A percentile compares a stretch with the other conserved stretches of the same genome.
These are phyloP conservation scores for Coprinopsis cinerea DNA, from an alignment of 768 basidiomycete species.

Conservation along the genomic window DNA sequence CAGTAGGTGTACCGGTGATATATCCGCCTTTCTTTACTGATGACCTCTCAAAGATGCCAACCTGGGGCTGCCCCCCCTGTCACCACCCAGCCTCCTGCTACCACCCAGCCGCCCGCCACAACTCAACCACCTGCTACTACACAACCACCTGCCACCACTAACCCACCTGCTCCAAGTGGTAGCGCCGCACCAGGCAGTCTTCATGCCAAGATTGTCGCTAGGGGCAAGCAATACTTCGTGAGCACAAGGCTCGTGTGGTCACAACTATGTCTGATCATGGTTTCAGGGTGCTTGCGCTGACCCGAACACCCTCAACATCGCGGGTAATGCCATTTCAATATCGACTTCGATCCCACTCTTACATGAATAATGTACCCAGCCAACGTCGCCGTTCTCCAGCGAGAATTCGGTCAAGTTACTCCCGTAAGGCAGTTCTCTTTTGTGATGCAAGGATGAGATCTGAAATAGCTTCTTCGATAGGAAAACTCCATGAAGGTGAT, in stretches of 20 bases:
- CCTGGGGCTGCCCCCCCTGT: constrained; percentile 6
- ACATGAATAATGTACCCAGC: constrained; percentile 13
- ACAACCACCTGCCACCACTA: not conserved
- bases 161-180: not conserved
- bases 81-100: not conserved
- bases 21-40: not conserved
- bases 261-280: not conserved
- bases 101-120: not conserved
- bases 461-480: constrained; percentile 11
- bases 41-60: constrained; percentile 14
- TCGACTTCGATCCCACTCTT: not conserved
- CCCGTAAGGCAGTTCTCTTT: constrained; percentile 19
- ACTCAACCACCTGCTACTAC: not conserved
- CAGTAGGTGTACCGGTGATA: constrained; percentile 18
- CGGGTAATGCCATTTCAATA: constrained; percentile 17
- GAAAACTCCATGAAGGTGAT: constrained; percentile 40
- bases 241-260: not conserved
- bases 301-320: constrained; percentile 24
- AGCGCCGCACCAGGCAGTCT: constrained; percentile 15
- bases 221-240: constrained; percentile 32
- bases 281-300: constrained; percentile 24
- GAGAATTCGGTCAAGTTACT: constrained; percentile 37
- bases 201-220: constrained; percentile 21
- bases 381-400: constrained; percentile 26
- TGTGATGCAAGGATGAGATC: too few relatives aligned